Percentiles rank a stretch among this genome's conserved stretches.
Evolutionary conservation across 1,139 yeast species (phyloP).

Genomic region (Geotrichum europaeum): DNA sequence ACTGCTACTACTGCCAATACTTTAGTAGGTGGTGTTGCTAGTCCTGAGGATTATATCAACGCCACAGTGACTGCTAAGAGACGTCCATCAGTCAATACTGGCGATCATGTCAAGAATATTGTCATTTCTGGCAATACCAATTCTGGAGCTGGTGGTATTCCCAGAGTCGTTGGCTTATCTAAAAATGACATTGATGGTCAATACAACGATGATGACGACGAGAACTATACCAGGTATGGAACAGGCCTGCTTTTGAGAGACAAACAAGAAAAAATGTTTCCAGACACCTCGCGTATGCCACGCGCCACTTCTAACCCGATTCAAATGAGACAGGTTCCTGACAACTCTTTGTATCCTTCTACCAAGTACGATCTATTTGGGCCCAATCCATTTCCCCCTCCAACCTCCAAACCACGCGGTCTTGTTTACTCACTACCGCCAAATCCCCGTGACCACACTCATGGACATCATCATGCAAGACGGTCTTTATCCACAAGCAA

Average conservation of each 20-base stretch:
- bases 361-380: not conserved
- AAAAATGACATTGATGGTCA: not conserved
- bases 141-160: not conserved
- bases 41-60: conserved; percentile 24
- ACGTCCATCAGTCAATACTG: conserved; percentile 27
- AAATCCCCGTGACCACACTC: not conserved
- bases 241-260: not conserved
- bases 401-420: not conserved
- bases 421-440: not conserved
- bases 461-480: not conserved
- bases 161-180: not conserved
- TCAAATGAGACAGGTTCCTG: not conserved
- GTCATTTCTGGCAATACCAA: conserved; percentile 16
- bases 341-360: not conserved
- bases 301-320: not conserved
- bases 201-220: not conserved
- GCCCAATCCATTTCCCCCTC: not conserved
- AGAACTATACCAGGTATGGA: not conserved
- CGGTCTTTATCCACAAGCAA: not conserved
- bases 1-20: not conserved
- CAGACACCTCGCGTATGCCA: not conserved
- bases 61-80: conserved; percentile 24
- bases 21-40: conserved; percentile 5
- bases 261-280: not conserved
- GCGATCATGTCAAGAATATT: conserved; percentile 26